These are phyloP conservation scores for Paramecium sonneborni DNA, from an alignment of 73 alveolate genomes.

Conservation along the genomic window DNA sequence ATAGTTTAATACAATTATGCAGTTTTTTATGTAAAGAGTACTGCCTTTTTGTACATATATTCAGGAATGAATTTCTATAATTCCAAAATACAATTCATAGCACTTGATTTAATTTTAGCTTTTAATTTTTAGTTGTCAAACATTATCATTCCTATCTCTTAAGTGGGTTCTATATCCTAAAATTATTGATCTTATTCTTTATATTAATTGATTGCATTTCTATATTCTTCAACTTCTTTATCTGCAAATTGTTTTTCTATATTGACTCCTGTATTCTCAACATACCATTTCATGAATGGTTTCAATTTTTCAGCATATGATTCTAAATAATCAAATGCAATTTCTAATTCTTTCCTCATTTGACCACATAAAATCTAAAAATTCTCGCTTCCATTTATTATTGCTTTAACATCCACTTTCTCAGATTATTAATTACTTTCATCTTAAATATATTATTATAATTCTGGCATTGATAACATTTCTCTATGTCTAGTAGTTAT, in stretches of 20 bases:
- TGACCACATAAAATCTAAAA: constrained; percentile 56
- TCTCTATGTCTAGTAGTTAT: constrained; percentile 67
- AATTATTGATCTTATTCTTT: constrained; percentile 69
- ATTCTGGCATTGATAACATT: constrained; percentile 71
- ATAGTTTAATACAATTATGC: constrained; percentile 46
- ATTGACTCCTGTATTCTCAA: constrained; percentile 70
- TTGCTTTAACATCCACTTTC: constrained; percentile 73
- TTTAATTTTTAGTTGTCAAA: constrained; percentile 73
- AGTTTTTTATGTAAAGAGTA: constrained; percentile 19
- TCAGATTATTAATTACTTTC: constrained; percentile 71
- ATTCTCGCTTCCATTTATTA: constrained; percentile 70
- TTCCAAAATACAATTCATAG: constrained; percentile 61
- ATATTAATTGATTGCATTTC: constrained; percentile 67
- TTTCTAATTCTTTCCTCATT: constrained; percentile 70
- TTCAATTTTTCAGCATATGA: constrained; percentile 63
- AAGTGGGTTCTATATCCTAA: constrained; percentile 68
- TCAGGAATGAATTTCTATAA: constrained; percentile 67
- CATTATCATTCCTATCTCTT: constrained; percentile 74
- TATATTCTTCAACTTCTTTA: constrained; percentile 78
- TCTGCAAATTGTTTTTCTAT: constrained; percentile 63
- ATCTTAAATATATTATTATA: constrained; percentile 71
- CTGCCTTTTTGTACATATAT: constrained; percentile 66
- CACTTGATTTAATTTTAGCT: constrained; percentile 68
- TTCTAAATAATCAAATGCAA: constrained; percentile 70
- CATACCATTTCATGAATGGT: constrained; percentile 71